Evolutionary conservation across 2,329 filamentous ascomycete genomes (phyloP).

Genomic region (Xylariaceae sp.): DNA sequence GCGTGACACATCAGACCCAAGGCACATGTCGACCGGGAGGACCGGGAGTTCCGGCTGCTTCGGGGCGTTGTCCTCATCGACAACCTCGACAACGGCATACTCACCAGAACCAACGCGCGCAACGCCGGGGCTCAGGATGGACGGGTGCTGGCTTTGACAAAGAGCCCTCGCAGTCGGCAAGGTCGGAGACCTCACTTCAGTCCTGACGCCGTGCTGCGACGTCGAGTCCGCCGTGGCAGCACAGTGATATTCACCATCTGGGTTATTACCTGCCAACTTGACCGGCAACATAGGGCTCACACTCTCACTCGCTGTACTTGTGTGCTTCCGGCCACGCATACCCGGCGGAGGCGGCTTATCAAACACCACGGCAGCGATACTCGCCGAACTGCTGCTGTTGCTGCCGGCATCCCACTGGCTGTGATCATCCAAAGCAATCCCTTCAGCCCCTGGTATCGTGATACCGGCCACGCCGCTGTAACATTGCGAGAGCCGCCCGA

Average conservation of each 20-base stretch:
- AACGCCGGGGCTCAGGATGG: not conserved
- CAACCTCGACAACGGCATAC: not conserved
- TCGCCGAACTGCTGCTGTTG: slow-evolving; percentile 8
- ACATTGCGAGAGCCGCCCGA: slow-evolving; percentile 16
- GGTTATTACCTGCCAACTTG: not conserved
- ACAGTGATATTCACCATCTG: not conserved
- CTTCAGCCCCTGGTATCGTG: not conserved
- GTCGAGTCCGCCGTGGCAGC: not conserved
- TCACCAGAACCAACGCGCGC: not conserved
- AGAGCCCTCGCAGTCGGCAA: slow-evolving; percentile 5
- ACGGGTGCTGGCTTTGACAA: not conserved
- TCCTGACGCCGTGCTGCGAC: not conserved
- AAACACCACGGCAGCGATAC: slow-evolving; percentile 11
- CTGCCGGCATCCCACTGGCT: slow-evolving; percentile 5
- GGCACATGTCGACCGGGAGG: not conserved
- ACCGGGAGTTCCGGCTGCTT: not conserved
- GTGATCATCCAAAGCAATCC: not conserved
- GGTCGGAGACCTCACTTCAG: not conserved
- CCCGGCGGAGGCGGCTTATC: slow-evolving; percentile 13
- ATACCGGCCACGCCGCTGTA: slow-evolving; percentile 16
- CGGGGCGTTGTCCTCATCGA: not conserved
- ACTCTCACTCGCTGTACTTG: not conserved
- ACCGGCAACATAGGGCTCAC: not conserved
- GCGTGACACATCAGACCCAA: not conserved
- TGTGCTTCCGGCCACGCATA: not conserved